These are phyloP conservation scores for Myxozyma vanderwaltii DNA, from an alignment of 805 yeast genomes.

Conservation along the genomic window DNA sequence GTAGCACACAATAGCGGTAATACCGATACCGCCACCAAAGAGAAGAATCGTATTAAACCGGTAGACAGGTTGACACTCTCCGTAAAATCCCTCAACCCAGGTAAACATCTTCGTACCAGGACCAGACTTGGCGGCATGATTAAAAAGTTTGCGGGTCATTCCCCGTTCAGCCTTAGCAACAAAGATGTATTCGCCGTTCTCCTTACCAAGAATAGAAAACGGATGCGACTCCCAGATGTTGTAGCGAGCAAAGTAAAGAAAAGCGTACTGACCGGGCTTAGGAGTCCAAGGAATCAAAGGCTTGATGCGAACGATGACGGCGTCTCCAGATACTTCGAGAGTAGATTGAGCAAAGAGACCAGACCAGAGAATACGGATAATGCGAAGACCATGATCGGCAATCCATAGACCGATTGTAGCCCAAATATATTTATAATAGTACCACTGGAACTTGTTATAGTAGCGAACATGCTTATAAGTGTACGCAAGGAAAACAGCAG, in stretches of 20 bases:
- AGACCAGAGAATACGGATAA: slow-evolving; percentile 50
- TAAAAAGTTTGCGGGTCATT: slow-evolving; percentile 13
- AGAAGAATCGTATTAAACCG: slow-evolving; percentile 52
- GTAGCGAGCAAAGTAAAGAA: slow-evolving; percentile 25
- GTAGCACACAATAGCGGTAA: slow-evolving; percentile 12
- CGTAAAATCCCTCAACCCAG: slow-evolving; percentile 66
- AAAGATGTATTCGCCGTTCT: slow-evolving; percentile 21
- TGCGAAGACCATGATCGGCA: slow-evolving; percentile 62
- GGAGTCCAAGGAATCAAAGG: too few species aligned
- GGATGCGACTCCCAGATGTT: slow-evolving; percentile 33
- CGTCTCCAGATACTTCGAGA: slow-evolving; percentile 13
- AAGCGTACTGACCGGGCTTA: slow-evolving; percentile 35
- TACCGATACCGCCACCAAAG: slow-evolving; percentile 58
- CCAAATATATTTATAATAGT: slow-evolving; percentile 40
- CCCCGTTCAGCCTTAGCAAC: slow-evolving; percentile 20
- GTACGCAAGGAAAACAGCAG: slow-evolving; percentile 54
- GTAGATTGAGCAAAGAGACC: slow-evolving; percentile 9
- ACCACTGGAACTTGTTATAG: slow-evolving; percentile 47
- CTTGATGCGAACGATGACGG: too few species aligned
- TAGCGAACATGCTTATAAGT: slow-evolving; percentile 61
- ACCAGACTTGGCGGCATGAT: background rate
- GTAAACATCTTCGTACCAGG: background rate
- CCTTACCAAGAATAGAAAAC: slow-evolving; percentile 16
- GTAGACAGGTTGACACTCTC: slow-evolving; percentile 51
- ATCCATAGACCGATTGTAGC: slow-evolving; percentile 68